Conservation (phyloP, 2,329 filamentous ascomycete species). For the Monilinia fructigena region DNA sequence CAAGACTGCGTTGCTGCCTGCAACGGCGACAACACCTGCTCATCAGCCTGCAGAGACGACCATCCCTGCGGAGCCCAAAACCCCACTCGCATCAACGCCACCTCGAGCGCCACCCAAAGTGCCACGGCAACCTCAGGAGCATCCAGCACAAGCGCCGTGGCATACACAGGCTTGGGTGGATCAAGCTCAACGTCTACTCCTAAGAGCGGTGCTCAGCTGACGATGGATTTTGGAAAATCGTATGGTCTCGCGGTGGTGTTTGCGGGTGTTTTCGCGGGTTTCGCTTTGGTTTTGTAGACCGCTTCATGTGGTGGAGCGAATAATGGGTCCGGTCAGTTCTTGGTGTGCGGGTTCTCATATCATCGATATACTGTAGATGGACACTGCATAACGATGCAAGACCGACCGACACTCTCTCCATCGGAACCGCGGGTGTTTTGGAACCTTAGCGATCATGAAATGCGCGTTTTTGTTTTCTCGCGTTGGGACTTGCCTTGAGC, state of each 20-base stretch:
- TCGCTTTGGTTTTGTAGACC: constrained; percentile 51
- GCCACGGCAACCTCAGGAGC: constrained; percentile 44
- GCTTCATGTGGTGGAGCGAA: not conserved
- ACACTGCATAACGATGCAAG: no score
- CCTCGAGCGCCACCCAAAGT: constrained; percentile 44
- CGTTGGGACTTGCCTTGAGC: no score
- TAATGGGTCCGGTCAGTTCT: not conserved
- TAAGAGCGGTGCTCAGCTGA: constrained; percentile 40
- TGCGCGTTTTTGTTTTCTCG: constrained; percentile 3
- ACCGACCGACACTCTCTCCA: no score
- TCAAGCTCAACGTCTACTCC: constrained; percentile 31
- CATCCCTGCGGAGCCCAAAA: constrained; percentile 71
- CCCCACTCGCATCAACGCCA: constrained; percentile 61
- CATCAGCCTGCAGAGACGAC: constrained; percentile 59
- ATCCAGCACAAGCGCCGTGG: constrained; percentile 33
- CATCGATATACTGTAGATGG: not conserved
- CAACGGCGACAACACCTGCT: constrained; percentile 56
- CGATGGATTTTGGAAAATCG: constrained; percentile 53
- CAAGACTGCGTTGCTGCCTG: constrained; percentile 65
- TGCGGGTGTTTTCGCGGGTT: constrained; percentile 56
- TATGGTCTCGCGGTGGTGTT: constrained; percentile 56
- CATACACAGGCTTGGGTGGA: constrained; percentile 47
- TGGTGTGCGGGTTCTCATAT: not conserved
- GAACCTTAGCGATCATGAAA: constrained; percentile 21
- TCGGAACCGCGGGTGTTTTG: constrained; percentile 28